Evolutionary conservation across 2,329 filamentous ascomycete species (phyloP).

Genomic region (Penicillium psychrosexuale): DNA sequence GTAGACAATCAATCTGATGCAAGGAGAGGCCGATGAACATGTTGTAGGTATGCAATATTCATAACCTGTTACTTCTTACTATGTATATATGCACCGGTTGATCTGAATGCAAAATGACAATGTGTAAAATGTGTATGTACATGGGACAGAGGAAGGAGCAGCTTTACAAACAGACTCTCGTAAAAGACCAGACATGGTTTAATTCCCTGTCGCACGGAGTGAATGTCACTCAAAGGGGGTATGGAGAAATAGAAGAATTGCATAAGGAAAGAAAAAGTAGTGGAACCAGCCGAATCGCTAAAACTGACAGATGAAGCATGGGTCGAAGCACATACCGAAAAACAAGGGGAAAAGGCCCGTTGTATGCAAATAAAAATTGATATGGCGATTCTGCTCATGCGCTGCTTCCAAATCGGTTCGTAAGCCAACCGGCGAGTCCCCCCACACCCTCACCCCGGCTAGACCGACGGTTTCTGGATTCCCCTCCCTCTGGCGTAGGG

Average conservation of each 20-base stretch:
- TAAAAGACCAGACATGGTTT: background rate
- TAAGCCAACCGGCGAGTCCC: conserved; percentile 30
- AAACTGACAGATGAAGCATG: conserved; percentile 1
- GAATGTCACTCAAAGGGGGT: background rate
- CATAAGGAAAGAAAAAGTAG: background rate
- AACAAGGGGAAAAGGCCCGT: background rate
- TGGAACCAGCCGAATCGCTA: background rate
- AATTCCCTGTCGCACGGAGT: background rate
- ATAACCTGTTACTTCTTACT: background rate
- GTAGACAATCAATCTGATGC: background rate
- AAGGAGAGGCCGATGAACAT: background rate
- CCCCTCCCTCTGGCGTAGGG: conserved; percentile 7
- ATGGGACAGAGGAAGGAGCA: background rate
- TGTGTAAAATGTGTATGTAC: background rate
- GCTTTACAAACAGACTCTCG: background rate
- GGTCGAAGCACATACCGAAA: background rate
- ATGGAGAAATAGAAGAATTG: background rate
- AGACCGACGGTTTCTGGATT: conserved; percentile 11
- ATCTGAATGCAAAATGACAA: background rate
- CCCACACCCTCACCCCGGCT: conserved; percentile 18
- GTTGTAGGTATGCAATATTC: background rate
- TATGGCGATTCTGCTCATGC: conserved; percentile 1
- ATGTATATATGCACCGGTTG: background rate
- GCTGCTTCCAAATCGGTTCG: conserved; percentile 21
- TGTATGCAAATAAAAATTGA: conserved; percentile 6